Evolutionary conservation across 148 eudicot species (phyloP).

Genomic region (Amaranthus palmeri): DNA sequence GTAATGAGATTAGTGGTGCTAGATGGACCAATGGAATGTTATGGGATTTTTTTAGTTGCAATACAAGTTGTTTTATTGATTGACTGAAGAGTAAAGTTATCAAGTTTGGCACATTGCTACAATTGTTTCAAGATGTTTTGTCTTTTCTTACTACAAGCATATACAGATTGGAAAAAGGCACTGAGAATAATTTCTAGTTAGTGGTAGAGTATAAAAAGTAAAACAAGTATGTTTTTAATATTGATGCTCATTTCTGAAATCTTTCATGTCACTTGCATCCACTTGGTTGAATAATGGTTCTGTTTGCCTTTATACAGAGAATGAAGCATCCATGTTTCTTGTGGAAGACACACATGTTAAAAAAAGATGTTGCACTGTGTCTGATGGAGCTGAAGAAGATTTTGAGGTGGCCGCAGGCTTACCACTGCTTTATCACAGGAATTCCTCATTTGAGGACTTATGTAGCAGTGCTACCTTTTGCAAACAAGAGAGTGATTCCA

Average conservation of each 20-base stretch:
- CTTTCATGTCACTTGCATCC: background rate
- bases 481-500: slow-evolving; percentile 26
- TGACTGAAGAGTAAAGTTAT: no score
- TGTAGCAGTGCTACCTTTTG: slow-evolving; percentile 47
- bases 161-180: background rate
- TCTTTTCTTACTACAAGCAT: no score
- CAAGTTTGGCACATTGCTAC: no score
- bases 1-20: no score
- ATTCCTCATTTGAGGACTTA: slow-evolving; percentile 65
- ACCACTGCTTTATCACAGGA: slow-evolving; percentile 29
- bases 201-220: background rate
- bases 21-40: no score
- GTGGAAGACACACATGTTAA: slow-evolving; percentile 39
- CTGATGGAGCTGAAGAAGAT: slow-evolving; percentile 52
- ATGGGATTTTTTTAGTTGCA: no score
- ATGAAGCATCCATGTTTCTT: slow-evolving; percentile 22
- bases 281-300: background rate
- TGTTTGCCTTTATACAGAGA: slow-evolving; percentile 27
- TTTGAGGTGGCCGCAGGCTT: slow-evolving; percentile 39
- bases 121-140: no score
- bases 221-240: no score
- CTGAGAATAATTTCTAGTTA: background rate
- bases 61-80: no score
- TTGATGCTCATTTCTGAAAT: background rate
- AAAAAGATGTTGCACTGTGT: slow-evolving; percentile 52